Evolutionary conservation across 1,284 basidiomycete genomes (phyloP), one percentile per base, ranked within the genome.

Genomic region (Naganishia albida): DNA sequence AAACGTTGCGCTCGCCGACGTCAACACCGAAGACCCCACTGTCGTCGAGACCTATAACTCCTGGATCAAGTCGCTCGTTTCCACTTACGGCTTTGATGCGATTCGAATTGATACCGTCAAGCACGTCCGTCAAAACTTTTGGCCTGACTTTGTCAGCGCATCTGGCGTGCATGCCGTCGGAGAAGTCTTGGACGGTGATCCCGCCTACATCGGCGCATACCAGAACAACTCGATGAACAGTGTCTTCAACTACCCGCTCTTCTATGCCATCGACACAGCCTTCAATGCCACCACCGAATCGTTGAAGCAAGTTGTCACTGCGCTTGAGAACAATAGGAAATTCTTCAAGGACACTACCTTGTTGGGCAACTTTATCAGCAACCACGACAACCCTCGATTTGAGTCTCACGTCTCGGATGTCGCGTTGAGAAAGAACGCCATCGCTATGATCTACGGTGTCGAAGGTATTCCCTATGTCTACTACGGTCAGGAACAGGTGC

Each of bases 381-480:
- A 81, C 67, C 80, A 81, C 56, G 81, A 82, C 64, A 76, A 79
- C 50, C 75, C 78, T 0, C 72, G 81, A 13, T 77, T 80, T 54
- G 77, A 78, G 26, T 73, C 74, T 1, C 28, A 67, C 18, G 71
- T 72, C 1, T 42, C 62, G 2, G 76, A 79, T 67, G 70, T 64
- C 10, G 72, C 52, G 68, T 72, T 81, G 20, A 71, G 77, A 40
- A 78, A 76, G 68, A 83, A 82, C 65, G 82, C 82, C 3, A 75
- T 78, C 44, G 75, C 80, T 2, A 82, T 75, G 57, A 73, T 80
- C 2, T 81, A 82, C 68, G 71, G 81, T 62, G 77, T 75, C 54
- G 81, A 81, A 64, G 84, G 84, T 26, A 82, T 85, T 62, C 85
- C 85, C 0, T 82, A 85, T 64, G 71, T 84, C 8, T 85, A 85